Base-by-base conservation (phyloP, 495 filamentous ascomycete genomes). In the Neurospora terricola region DNA sequence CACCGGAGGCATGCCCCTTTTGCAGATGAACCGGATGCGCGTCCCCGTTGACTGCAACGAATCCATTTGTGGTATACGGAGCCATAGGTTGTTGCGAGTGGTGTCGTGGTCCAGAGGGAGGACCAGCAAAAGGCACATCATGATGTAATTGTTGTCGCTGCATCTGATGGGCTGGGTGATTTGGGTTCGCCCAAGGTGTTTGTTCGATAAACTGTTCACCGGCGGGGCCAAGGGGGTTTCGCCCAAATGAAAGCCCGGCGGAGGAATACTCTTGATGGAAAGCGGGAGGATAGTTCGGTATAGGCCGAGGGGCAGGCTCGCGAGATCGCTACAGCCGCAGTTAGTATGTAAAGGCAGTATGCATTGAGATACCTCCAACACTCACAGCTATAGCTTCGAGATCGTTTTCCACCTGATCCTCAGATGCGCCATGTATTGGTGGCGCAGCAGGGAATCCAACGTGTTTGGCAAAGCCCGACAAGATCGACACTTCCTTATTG, bases 371-470 rank as follows among this genome's bases (percentile, higher is more conserved):
- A 66, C 7, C 54, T 66, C 14, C 5, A 66, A 45, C 45, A 78
- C 94, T 90, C 85, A 98, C 96, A 68, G 90, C 91, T 87, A 99
- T 97, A 73, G 90, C 91, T 78, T 93, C 90, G 43, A 98, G 83
- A 82, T 99, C 96, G 70, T 93, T 91, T 42, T 97, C 92, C 34
- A 94, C 82, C 73, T 97, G 93, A 21, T 89, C 84, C 11, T 88
- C 84, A 16, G 92, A 89, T 23, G 90, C 92, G 34, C 90, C 87
- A 36, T 86, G 82, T 74, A 99, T 89, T 12, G 90, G 86, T 23
- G 96, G 96, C n/a, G 95, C 95, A 39, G 95, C 95, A 37, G 96
- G 96, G 81, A 98, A 98, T 30, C 96, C 96, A 70, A 96, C 88
- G 81, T 97, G 93, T 80, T 97, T 97, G 8, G 94, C 93, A 72